These are phyloP conservation scores for Lippia alba DNA, from an alignment of 305 asterid genomes.

Conservation along the genomic window DNA sequence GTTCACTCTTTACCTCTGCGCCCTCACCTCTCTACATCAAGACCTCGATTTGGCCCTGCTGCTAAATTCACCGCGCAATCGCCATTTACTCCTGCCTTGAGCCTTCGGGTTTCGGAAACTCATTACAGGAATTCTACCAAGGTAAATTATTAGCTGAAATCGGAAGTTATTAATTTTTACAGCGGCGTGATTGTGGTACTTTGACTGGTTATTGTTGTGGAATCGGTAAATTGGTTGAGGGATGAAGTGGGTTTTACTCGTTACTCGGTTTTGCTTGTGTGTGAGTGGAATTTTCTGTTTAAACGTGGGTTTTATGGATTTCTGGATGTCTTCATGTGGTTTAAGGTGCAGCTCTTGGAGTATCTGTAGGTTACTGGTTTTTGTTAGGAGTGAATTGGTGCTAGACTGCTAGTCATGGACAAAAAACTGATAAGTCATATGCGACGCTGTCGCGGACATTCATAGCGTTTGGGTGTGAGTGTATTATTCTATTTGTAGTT, in stretches of 20 bases:
- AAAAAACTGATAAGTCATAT: background rate
- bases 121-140: constrained; percentile 53
- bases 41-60: constrained; percentile 49
- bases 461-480: background rate
- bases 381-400: constrained; percentile 7
- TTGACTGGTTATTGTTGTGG: constrained; percentile 16
- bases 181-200: constrained; percentile 18
- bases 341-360: constrained; percentile 12
- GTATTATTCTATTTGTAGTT: background rate
- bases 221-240: background rate
- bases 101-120: constrained; percentile 45
- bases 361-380: constrained; percentile 13
- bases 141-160: constrained; percentile 46
- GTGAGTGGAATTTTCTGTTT: background rate
- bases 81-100: constrained; percentile 39
- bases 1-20: constrained; percentile 53
- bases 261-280: constrained; percentile 18
- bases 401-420: background rate
- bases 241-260: constrained; percentile 23
- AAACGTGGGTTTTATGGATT: background rate
- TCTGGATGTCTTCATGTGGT: constrained; percentile 23
- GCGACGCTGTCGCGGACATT: background rate
- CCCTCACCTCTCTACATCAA: constrained; percentile 47
- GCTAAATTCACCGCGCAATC: constrained; percentile 51
- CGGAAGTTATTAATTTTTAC: constrained; percentile 1